Percentiles rank a stretch among this genome's conserved stretches.
Conservation (phyloP, 202 grass and related monocot genomes). For the Carex sylvatica region DNA sequence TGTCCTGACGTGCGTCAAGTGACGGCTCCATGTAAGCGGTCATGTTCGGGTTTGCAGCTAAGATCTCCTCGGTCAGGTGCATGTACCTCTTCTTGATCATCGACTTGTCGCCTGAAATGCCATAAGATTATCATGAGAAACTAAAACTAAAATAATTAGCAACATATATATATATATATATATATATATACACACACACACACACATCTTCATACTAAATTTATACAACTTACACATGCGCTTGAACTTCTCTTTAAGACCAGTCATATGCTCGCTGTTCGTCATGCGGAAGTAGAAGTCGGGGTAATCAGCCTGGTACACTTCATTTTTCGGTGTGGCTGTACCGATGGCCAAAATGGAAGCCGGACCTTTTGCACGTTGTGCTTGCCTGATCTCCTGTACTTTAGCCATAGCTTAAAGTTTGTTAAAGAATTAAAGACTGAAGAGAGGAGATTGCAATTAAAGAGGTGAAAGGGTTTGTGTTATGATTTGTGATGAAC, state of each 20-base stretch:
- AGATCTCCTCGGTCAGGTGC: conserved; percentile 60
- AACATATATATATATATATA: not conserved
- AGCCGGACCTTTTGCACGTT: conserved; percentile 58
- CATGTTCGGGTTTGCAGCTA: conserved; percentile 52
- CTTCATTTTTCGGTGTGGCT: conserved; percentile 55
- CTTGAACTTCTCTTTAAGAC: conserved; percentile 85
- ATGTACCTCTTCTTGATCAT: conserved; percentile 79
- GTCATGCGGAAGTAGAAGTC: conserved; percentile 91
- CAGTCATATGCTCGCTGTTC: conserved; percentile 57
- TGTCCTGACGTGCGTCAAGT: conserved; percentile 75
- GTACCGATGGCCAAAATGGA: conserved; percentile 70
- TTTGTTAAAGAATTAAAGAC: not conserved
- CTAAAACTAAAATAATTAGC: not conserved
- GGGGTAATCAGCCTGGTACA: conserved; percentile 84
- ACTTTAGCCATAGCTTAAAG: conserved; percentile 24
- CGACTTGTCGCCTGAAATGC: conserved; percentile 67
- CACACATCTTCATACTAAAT: not conserved
- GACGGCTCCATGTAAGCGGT: conserved; percentile 78
- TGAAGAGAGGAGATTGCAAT: not conserved
- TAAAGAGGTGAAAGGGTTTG: no score
- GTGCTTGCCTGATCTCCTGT: conserved; percentile 63
- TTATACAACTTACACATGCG: conserved; percentile 56
- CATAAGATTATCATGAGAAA: not conserved
- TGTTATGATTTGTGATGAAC: not conserved
- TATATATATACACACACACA: no score